A percentile compares a stretch with the other conserved stretches of the same genome.
Conservation (phyloP, 805 yeast genomes). For the Barnettozyma sp. region DNA sequence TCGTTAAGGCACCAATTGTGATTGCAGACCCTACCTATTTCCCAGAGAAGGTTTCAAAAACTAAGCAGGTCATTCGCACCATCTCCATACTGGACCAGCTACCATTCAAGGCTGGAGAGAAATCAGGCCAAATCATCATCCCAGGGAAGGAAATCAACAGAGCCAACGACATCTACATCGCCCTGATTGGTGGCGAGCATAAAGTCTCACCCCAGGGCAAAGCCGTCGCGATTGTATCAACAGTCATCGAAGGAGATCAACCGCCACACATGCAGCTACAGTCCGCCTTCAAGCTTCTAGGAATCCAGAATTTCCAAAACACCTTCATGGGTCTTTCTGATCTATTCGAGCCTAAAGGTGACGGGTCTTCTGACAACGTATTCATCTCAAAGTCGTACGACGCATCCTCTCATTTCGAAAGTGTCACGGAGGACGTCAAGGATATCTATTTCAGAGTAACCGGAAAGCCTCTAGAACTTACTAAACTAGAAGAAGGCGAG, state of each 20-base stretch:
- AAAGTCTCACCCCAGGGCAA: slow-evolving; percentile 86
- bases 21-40: slow-evolving; percentile 98
- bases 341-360: slow-evolving; percentile 76
- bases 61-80: slow-evolving; percentile 35
- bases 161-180: slow-evolving; percentile 90
- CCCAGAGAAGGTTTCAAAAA: slow-evolving; percentile 49
- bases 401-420: slow-evolving; percentile 90
- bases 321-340: slow-evolving; percentile 91
- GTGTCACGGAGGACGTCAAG: slow-evolving; percentile 94
- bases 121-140: slow-evolving; percentile 88
- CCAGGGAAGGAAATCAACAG: slow-evolving; percentile 95
- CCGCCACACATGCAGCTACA: slow-evolving; percentile 94
- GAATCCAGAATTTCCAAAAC: slow-evolving; percentile 44
- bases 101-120: slow-evolving; percentile 72
- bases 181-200: slow-evolving; percentile 83
- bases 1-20: slow-evolving; percentile 85
- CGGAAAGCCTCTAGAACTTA: slow-evolving; percentile 71
- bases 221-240: slow-evolving; percentile 88
- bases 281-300: slow-evolving; percentile 88
- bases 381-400: slow-evolving; percentile 87
- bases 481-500: slow-evolving; percentile 23
- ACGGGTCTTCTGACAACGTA: slow-evolving; percentile 74
- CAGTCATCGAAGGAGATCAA: slow-evolving; percentile 86
- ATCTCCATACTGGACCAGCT: slow-evolving; percentile 85
- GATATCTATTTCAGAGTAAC: slow-evolving; percentile 87